Evolutionary conservation across 2,329 filamentous ascomycete species (phyloP).

Genomic region (Neopestalotiopsis sp.): DNA sequence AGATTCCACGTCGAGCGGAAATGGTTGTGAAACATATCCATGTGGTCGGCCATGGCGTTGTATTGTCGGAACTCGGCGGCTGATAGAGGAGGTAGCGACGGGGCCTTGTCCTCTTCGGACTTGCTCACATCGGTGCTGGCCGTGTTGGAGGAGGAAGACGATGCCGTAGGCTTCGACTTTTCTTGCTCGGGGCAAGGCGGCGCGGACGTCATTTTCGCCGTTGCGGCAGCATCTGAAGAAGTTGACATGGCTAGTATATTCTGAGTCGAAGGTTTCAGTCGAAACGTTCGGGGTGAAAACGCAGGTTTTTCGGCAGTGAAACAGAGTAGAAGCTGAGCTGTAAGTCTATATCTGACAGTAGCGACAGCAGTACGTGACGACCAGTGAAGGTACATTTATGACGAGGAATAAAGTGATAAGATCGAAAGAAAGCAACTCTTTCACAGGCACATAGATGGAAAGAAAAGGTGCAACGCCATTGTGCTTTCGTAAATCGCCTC

Average conservation of each 20-base stretch:
- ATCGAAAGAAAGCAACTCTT: background rate
- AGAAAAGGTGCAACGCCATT: background rate
- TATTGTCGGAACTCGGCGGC: conserved; percentile 70
- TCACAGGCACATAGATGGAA: background rate
- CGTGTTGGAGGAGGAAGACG: background rate
- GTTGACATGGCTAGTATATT: conserved; percentile 18
- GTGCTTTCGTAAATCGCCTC: background rate
- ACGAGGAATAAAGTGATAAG: background rate
- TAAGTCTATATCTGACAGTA: background rate
- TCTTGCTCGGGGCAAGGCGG: background rate
- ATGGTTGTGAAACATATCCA: conserved; percentile 80
- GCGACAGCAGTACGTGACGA: background rate
- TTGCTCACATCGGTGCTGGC: background rate
- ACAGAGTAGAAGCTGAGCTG: background rate
- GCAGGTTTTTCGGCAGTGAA: background rate
- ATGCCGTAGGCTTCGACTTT: conserved; percentile 1
- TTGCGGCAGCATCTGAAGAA: background rate
- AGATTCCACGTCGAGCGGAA: conserved; percentile 77
- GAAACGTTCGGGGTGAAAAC: background rate
- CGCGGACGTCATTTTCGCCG: background rate
- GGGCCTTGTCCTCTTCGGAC: conserved; percentile 25
- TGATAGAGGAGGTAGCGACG: conserved; percentile 65
- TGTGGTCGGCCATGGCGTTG: conserved; percentile 75
- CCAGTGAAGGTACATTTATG: background rate
- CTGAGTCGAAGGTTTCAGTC: background rate